These are phyloP conservation scores for Camellia sinensis DNA, from an alignment of 148 eudicot genomes.

Conservation along the genomic window DNA sequence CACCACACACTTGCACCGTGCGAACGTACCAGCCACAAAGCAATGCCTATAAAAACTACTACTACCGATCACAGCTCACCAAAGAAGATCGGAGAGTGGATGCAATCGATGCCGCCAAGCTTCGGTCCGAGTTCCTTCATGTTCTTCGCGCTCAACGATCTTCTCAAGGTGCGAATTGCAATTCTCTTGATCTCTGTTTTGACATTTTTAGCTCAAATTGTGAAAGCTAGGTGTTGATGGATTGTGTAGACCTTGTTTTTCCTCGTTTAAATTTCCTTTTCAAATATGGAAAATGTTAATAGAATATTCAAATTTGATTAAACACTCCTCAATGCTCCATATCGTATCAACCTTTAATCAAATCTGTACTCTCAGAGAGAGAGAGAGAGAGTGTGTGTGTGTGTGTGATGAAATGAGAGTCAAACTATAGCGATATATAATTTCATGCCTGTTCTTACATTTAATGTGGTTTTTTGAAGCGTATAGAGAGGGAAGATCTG, in stretches of 20 bases:
- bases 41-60: not conserved
- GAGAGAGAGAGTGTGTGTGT: not conserved
- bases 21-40: not conserved
- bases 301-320: not conserved
- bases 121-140: conserved; percentile 48
- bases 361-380: no score
- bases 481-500: not conserved
- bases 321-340: no score
- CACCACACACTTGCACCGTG: not conserved
- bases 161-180: conserved; percentile 33
- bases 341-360: no score
- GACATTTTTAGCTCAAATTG: not conserved
- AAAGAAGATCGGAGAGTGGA: conserved; percentile 23
- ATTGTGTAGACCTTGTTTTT: not conserved
- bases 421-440: not conserved
- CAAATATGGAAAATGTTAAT: not conserved
- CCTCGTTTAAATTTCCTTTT: not conserved
- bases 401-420: not conserved
- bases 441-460: not conserved
- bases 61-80: not conserved
- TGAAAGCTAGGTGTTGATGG: not conserved
- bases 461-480: not conserved
- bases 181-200: not conserved
- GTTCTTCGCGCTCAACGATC: conserved; percentile 55
- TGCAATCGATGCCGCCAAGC: conserved; percentile 25